These are phyloP conservation scores for Nigrospora oryzae DNA, from an alignment of 2,329 filamentous ascomycete genomes.

Conservation along the genomic window DNA sequence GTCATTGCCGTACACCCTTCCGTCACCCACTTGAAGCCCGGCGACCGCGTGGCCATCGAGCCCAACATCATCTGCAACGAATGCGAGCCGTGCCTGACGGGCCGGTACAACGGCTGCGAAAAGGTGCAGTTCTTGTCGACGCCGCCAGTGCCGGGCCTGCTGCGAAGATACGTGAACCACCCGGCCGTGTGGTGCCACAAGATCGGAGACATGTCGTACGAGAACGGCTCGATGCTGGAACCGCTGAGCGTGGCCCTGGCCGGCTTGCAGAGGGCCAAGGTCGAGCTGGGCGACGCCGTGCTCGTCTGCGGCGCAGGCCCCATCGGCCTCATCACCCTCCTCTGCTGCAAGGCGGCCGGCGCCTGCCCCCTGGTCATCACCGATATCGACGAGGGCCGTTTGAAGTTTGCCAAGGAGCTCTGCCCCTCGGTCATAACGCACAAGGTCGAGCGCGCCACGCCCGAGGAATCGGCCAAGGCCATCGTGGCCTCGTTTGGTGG, in stretches of 20 bases:
- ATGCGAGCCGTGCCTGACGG: constrained; percentile 86
- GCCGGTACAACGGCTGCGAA: constrained; percentile 92
- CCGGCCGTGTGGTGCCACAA: constrained; percentile 94
- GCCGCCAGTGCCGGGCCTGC: constrained; percentile 76
- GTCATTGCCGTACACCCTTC: constrained; percentile 75
- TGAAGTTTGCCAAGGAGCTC: constrained; percentile 77
- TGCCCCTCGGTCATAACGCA: constrained; percentile 74
- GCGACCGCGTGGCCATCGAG: constrained; percentile 89
- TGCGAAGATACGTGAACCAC: constrained; percentile 91
- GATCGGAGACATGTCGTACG: constrained; percentile 84
- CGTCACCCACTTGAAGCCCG: constrained; percentile 68
- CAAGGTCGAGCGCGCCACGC: constrained; percentile 58
- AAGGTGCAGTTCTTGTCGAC: constrained; percentile 81
- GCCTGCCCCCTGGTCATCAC: constrained; percentile 89
- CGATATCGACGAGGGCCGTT: constrained; percentile 80
- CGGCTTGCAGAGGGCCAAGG: constrained; percentile 72
- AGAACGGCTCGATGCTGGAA: constrained; percentile 85
- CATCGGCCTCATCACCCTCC: constrained; percentile 81
- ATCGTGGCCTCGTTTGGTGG: constrained; percentile 67
- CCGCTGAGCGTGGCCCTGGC: constrained; percentile 84
- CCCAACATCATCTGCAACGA: constrained; percentile 87
- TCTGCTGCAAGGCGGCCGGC: constrained; percentile 78
- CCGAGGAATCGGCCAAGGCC: constrained; percentile 63
- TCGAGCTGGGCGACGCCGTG: constrained; percentile 78
- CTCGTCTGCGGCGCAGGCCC: constrained; percentile 89